phyloP scores from a whole-genome alignment of 495 filamentous ascomycete species.

The Penicillium dipodomyicola region DNA sequence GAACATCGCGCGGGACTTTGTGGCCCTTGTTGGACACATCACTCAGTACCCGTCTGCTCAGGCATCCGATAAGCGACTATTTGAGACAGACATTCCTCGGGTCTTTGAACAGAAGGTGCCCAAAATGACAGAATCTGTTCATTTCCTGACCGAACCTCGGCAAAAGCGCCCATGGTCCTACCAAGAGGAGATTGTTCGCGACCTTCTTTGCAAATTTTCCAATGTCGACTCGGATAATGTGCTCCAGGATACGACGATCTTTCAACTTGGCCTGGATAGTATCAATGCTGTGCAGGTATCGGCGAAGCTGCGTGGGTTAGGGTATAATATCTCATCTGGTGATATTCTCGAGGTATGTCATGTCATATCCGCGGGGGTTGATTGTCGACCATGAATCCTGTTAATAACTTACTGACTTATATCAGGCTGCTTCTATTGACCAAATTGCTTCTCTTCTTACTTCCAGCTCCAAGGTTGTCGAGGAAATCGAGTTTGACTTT shows the following conservation, averaged over 20 bases:
- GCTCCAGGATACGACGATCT: constrained; percentile 50
- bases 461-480: constrained; percentile 6
- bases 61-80: constrained; percentile 26
- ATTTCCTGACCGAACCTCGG: background rate
- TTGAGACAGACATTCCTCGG: constrained; percentile 7
- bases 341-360: constrained; percentile 62
- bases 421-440: constrained; percentile 40
- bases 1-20: constrained; percentile 49
- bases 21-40: constrained; percentile 42
- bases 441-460: constrained; percentile 30
- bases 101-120: constrained; percentile 14
- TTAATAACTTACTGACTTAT: constrained; percentile 53
- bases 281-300: constrained; percentile 58
- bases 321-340: constrained; percentile 56
- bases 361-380: background rate
- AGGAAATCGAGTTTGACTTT: constrained; percentile 24
- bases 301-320: constrained; percentile 57
- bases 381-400: constrained; percentile 26
- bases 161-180: constrained; percentile 44
- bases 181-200: constrained; percentile 58
- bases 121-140: background rate
- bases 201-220: constrained; percentile 56
- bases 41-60: constrained; percentile 34
- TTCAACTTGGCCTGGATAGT: constrained; percentile 45
- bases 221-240: constrained; percentile 45